A percentile compares a stretch with the other conserved stretches of the same genome.
Conservation (phyloP, 23 red algal species). For the Gracilaria vermiculophylla region DNA sequence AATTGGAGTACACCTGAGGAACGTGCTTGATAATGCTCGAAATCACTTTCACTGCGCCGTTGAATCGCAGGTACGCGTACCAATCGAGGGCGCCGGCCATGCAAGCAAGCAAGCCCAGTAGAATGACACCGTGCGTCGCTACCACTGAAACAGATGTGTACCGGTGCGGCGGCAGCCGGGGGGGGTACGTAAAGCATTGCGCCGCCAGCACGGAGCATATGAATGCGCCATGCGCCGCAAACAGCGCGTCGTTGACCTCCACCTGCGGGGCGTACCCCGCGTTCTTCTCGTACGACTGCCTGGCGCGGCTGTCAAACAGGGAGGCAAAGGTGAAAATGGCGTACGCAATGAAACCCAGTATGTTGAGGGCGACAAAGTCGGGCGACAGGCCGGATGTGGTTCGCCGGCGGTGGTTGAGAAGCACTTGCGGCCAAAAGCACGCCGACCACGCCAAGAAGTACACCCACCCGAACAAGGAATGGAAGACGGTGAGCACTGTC, state of each 20-base stretch:
- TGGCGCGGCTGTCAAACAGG: background rate
- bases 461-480: constrained; percentile 64
- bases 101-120: background rate
- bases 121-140: background rate
- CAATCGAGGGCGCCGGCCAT: constrained; percentile 11
- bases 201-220: constrained; percentile 34
- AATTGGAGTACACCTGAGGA: constrained; percentile 68
- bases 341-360: constrained; percentile 68
- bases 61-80: constrained; percentile 16
- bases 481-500: background rate
- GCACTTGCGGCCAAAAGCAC: constrained; percentile 62
- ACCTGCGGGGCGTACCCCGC: constrained; percentile 57
- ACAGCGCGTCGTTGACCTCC: constrained; percentile 51
- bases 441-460: constrained; percentile 73
- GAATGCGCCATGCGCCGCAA: constrained; percentile 64
- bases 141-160: constrained; percentile 4
- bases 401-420: constrained; percentile 38
- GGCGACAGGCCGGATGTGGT: constrained; percentile 66
- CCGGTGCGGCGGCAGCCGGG: background rate
- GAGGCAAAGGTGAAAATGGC: constrained; percentile 63
- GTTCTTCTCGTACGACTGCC: background rate
- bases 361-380: constrained; percentile 72
- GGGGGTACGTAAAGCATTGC: constrained; percentile 56
- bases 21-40: constrained; percentile 71
- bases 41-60: constrained; percentile 50